Evolutionary conservation across 2,329 filamentous ascomycete genomes (phyloP), one percentile per base, ranked within the genome.

Genomic region (Colletotrichum sublineola): DNA sequence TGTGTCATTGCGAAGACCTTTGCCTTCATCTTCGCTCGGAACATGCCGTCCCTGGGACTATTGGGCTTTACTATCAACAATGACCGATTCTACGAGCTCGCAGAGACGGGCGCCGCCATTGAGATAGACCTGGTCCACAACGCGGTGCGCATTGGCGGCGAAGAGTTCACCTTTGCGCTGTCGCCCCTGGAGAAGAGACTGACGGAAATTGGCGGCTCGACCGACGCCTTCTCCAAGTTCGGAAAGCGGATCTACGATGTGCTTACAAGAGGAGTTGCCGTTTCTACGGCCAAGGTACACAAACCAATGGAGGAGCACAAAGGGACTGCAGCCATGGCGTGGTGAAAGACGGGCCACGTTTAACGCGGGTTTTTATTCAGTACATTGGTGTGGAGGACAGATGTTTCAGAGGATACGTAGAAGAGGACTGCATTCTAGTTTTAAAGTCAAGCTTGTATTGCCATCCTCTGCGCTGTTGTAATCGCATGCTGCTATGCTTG

Each of bases 11-110:
- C 83, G 1, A 76, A 79, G 58, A 83, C 81, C 0, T 86, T 85
- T 68, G 80, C 83, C 0, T 86, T 86, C 75, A 86, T 86, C 69
- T 86, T 83, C 67, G 78, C 78, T 8, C 80, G 84, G 2, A 86
- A 87, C 74, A 81, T 84, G 77, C 82, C 84, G 0, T 84, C 78
- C 46, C 75, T 86, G 0, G 85, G 85, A 0, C 79, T 86, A 0
- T 73, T 86, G 20, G 84, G 84, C 0, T 83, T 86, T 60, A 78
- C 77, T 2, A 80, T 87, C 15, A 63, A 71, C 0, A 81, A 86
- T 63, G 78, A 80, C 9, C 74, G 57, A 0, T 85, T 86, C 73
- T 85, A 70, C 38, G 80, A 67, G 77, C 81, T 4, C 74, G 76
- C 1, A 82, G 79, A 20, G 80, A 84, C 56, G 81, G 82, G 0